phyloP scores from a whole-genome alignment of 129 eudicot genomes.

The Artemisia argyi region DNA sequence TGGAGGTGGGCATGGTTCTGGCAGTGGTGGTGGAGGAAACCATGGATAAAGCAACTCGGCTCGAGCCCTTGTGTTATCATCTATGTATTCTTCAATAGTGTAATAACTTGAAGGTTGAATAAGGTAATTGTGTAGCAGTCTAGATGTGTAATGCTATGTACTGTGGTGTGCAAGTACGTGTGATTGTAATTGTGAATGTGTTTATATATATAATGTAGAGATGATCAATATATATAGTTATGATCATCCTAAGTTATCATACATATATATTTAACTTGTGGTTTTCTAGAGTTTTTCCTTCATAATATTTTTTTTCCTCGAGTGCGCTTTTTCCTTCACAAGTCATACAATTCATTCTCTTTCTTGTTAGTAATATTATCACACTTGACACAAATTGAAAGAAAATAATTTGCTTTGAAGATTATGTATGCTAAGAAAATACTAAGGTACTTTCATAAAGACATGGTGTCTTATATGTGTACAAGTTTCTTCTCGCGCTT shows the following conservation, averaged over 20 bases:
- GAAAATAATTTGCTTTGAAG: too few species aligned
- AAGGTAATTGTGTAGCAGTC: slow-evolving; percentile 13
- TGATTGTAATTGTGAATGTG: slow-evolving; percentile 21
- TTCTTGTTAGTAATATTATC: too few species aligned
- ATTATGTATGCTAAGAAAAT: too few species aligned
- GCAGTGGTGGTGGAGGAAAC: slow-evolving; percentile 31
- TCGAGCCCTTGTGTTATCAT: neutral
- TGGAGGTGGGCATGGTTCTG: slow-evolving; percentile 57
- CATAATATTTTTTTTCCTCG: too few species aligned
- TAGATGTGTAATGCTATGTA: slow-evolving; percentile 15
- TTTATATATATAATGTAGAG: slow-evolving; percentile 18
- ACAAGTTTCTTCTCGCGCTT: too few species aligned
- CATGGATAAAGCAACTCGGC: slow-evolving; percentile 13
- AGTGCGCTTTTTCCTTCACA: neutral
- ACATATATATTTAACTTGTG: slow-evolving; percentile 5
- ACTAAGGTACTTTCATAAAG: too few species aligned
- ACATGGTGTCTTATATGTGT: too few species aligned
- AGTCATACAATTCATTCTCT: neutral
- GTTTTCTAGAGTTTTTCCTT: slow-evolving; percentile 3
- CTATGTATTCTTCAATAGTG: slow-evolving; percentile 16
- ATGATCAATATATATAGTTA: slow-evolving; percentile 22
- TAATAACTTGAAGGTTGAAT: slow-evolving; percentile 20
- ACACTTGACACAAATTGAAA: too few species aligned
- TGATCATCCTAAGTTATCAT: slow-evolving; percentile 21
- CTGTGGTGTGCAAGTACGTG: slow-evolving; percentile 6